phyloP scores from a whole-genome alignment of 2,329 filamentous ascomycete species.

The Apiospora aurea region DNA sequence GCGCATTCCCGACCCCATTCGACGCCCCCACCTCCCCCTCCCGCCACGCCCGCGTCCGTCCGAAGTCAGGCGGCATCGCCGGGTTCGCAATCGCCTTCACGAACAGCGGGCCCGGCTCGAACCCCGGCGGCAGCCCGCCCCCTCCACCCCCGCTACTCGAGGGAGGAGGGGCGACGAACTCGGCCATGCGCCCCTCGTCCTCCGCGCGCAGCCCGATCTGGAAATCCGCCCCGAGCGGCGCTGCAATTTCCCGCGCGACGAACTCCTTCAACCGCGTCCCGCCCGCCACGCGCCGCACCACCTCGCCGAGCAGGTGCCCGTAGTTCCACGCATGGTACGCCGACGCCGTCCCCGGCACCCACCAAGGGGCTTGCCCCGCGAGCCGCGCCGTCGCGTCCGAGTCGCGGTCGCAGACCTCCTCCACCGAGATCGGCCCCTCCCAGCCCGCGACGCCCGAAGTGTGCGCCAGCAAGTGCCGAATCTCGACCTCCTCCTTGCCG shows the following conservation, averaged over 20 bases:
- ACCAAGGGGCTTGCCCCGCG: conserved; percentile 50
- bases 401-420: conserved; percentile 43
- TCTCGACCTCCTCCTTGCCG: conserved; percentile 47
- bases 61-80: conserved; percentile 31
- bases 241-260: conserved; percentile 43
- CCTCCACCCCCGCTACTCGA: not conserved
- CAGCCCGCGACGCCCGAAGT: conserved; percentile 45
- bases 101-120: conserved; percentile 37
- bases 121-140: conserved; percentile 27
- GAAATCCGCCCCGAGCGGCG: conserved; percentile 53
- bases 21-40: conserved; percentile 48
- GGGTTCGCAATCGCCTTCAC: conserved; percentile 41
- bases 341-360: conserved; percentile 48
- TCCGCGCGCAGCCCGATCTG: conserved; percentile 50
- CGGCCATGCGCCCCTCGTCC: conserved; percentile 49
- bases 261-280: conserved; percentile 49
- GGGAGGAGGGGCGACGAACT: conserved; percentile 39
- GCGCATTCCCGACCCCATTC: conserved; percentile 56
- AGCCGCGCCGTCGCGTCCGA: conserved; percentile 41
- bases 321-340: conserved; percentile 49
- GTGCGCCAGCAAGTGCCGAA: conserved; percentile 50
- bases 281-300: conserved; percentile 49
- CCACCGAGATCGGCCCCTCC: conserved; percentile 42
- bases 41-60: conserved; percentile 44
- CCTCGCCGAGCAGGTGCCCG: conserved; percentile 51